These are phyloP conservation scores for Pseudohalonectria lignicola DNA, from an alignment of 2,329 filamentous ascomycete genomes.

Conservation along the genomic window DNA sequence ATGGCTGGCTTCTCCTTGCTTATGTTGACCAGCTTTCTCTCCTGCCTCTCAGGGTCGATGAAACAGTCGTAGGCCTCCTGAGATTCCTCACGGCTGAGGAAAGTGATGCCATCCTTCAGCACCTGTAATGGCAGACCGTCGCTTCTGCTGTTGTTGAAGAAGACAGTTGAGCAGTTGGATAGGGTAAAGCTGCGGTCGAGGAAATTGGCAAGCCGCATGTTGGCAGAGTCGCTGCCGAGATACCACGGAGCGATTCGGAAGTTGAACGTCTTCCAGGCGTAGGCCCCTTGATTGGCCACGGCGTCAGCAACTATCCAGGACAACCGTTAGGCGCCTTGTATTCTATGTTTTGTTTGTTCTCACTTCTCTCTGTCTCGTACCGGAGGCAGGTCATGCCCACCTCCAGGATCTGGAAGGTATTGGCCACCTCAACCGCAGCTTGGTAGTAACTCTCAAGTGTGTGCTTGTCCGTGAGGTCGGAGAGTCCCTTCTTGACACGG, in stretches of 20 bases:
- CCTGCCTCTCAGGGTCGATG: constrained; percentile 9
- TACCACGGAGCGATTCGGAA: constrained; percentile 19
- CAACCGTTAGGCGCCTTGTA: too few species aligned
- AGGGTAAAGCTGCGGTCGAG: constrained; percentile 17
- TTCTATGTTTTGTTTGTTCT: too few species aligned
- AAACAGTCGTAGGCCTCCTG: constrained; percentile 4
- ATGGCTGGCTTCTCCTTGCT: constrained; percentile 3
- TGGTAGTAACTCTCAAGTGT: constrained; percentile 15
- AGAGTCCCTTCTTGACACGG: constrained; percentile 3
- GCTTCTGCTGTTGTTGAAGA: constrained; percentile 11
- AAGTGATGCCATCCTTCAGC: constrained; percentile 15
- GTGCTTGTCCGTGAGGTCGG: neutral
- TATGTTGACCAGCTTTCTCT: constrained; percentile 5
- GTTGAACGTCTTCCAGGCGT: constrained; percentile 17
- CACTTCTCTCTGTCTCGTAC: too few species aligned
- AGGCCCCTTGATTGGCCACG: constrained; percentile 6
- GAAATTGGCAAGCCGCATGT: constrained; percentile 8
- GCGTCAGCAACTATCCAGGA: too few species aligned
- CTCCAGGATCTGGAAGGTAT: constrained; percentile 20
- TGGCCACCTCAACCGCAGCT: constrained; percentile 15
- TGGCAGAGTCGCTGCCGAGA: constrained; percentile 2
- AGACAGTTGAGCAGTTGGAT: constrained; percentile 16
- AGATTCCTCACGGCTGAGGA: constrained; percentile 17
- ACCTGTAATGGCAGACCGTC: neutral
- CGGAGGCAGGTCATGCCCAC: constrained; percentile 22